Percentiles rank a stretch among this genome's conserved stretches.
Evolutionary conservation across 2,329 filamentous ascomycete genomes (phyloP).

Genomic region (Fusarium lateritium): DNA sequence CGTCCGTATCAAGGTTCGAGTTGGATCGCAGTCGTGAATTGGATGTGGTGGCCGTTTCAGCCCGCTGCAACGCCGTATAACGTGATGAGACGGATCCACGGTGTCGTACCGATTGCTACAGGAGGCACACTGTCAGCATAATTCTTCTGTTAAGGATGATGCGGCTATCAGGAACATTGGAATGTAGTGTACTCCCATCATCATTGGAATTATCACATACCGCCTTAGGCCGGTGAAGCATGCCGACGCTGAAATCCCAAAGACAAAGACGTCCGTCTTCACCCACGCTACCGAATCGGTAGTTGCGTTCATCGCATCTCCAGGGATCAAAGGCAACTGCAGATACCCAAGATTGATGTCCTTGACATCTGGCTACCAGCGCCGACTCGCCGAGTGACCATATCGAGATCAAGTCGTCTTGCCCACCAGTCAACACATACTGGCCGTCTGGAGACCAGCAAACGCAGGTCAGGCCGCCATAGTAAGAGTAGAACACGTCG

Average conservation of each 20-base stretch:
- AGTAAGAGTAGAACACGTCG: slow-evolving; percentile 91
- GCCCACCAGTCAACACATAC: slow-evolving; percentile 94
- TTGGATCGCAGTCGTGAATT: slow-evolving; percentile 76
- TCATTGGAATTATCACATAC: slow-evolving; percentile 64
- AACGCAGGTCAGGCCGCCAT: slow-evolving; percentile 91
- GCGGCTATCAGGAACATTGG: neutral
- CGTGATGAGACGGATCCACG: slow-evolving; percentile 68
- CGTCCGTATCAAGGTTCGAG: slow-evolving; percentile 72
- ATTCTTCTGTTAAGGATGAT: neutral
- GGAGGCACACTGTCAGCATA: slow-evolving; percentile 29
- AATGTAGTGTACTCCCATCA: neutral
- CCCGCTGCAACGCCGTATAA: slow-evolving; percentile 64
- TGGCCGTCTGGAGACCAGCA: slow-evolving; percentile 98
- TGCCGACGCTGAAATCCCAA: slow-evolving; percentile 98
- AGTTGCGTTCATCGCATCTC: slow-evolving; percentile 95
- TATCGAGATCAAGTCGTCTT: slow-evolving; percentile 96
- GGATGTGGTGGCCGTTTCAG: slow-evolving; percentile 74
- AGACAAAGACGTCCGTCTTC: slow-evolving; percentile 92
- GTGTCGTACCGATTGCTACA: slow-evolving; percentile 55
- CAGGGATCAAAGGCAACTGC: slow-evolving; percentile 96
- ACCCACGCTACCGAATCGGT: slow-evolving; percentile 95
- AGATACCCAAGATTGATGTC: slow-evolving; percentile 96
- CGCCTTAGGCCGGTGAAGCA: slow-evolving; percentile 91
- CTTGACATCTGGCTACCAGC: slow-evolving; percentile 92
- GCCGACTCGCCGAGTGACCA: slow-evolving; percentile 90